Evolutionary conservation across 495 filamentous ascomycete species (phyloP), one percentile per base, ranked within the genome.

Genomic region (Talaromyces ruber): DNA sequence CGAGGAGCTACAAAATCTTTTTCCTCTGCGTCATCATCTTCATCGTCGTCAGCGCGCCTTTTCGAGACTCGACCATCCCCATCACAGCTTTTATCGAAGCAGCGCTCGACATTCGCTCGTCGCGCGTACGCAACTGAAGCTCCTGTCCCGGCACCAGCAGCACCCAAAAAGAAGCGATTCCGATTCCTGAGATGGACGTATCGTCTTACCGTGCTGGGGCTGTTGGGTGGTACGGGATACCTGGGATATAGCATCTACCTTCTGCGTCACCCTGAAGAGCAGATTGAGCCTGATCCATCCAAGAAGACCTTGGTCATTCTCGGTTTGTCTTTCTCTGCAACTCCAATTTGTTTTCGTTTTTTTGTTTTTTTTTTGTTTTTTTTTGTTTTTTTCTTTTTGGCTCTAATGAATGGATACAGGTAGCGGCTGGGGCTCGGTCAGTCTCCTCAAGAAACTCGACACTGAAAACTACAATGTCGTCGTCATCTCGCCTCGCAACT

Each of bases 301-400:
- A 99, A 98, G 90, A 98, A 98, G 83, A 99, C 92, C 22, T 82
- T 99, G 29, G 95, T 99, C 16, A 86, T 99, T 69, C 83, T 99
- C 43, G 94, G 94, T 97, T 25, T 11, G 57, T 47, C 24, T 34
- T 3, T 14, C 11, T 45, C 14, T 28, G 3, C 25, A 22, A 47
- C 25, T 50, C 39, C n/a, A 14, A 22, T 16, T n/a, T 12, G 21
- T n/a, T n/a, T n/a, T n/a, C n/a, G n/a, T n/a, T n/a, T n/a, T n/a
- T n/a, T n/a, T n/a, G n/a, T n/a, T n/a, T n/a, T n/a, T n/a, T n/a
- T n/a, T n/a, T n/a, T n/a, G n/a, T n/a, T n/a, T n/a, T n/a, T n/a
- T n/a, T n/a, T n/a, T n/a, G n/a, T n/a, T n/a, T n/a, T n/a, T n/a
- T n/a, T n/a, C n/a, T n/a, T n/a, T n/a, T n/a, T n/a, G n/a, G n/a